phyloP scores from a whole-genome alignment of 768 basidiomycete genomes.

The Leucocoprinus birnbaumii region DNA sequence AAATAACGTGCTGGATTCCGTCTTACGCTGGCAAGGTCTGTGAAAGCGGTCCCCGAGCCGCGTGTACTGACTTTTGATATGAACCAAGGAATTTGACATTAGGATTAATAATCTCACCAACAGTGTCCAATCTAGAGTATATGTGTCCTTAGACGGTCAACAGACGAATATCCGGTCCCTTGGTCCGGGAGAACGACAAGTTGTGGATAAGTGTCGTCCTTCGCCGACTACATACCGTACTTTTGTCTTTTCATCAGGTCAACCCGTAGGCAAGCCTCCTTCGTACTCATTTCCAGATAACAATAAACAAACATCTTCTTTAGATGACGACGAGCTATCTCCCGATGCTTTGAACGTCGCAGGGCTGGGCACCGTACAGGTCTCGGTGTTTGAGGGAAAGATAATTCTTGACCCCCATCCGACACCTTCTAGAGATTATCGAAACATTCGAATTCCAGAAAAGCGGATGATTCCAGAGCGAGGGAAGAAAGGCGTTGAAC shows the following conservation, averaged over 20 bases:
- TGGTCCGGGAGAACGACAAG: not conserved
- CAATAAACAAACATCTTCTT: too few species aligned
- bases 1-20: not conserved
- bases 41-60: not conserved
- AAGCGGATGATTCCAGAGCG: not conserved
- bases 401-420: too few species aligned
- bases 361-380: not conserved
- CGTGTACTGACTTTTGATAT: not conserved
- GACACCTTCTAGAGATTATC: too few species aligned
- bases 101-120: not conserved
- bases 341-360: not conserved
- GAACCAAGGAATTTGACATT: not conserved
- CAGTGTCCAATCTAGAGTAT: not conserved
- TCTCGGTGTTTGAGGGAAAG: not conserved
- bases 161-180: not conserved
- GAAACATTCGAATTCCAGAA: not conserved
- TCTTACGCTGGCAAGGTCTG: not conserved
- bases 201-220: not conserved
- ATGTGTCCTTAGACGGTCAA: not conserved
- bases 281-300: not conserved
- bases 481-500: not conserved
- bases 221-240: not conserved
- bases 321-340: not conserved
- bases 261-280: not conserved
- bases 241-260: not conserved